Evolutionary conservation across 2,329 filamentous ascomycete genomes (phyloP).

Genomic region (Bertia moriformis): DNA sequence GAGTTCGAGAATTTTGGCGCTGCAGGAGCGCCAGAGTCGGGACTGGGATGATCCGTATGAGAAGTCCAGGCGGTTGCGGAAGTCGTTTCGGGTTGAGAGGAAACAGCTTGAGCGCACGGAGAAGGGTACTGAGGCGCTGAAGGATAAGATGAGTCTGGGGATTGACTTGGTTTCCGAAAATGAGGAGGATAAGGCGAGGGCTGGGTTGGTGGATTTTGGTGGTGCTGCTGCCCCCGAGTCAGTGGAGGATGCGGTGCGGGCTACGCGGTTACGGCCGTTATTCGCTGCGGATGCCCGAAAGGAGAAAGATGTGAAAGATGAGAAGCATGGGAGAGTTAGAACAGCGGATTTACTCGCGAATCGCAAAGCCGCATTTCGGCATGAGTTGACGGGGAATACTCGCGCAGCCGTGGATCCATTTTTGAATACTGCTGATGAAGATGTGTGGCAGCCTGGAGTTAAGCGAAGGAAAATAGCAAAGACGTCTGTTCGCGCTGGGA

Average conservation of each 20-base stretch:
- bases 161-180: background rate
- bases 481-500: no score
- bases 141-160: background rate
- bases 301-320: no score
- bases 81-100: slow-evolving; percentile 9
- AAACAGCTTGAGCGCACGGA: slow-evolving; percentile 1
- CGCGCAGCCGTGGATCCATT: slow-evolving; percentile 11
- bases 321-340: slow-evolving; percentile 3
- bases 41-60: slow-evolving; percentile 12
- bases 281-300: background rate
- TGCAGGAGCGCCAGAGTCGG: slow-evolving; percentile 8
- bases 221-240: slow-evolving; percentile 1
- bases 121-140: background rate
- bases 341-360: slow-evolving; percentile 8
- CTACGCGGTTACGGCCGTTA: background rate
- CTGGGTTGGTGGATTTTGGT: slow-evolving; percentile 2
- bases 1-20: slow-evolving; percentile 9
- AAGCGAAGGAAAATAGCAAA: background rate
- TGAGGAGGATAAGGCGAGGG: slow-evolving; percentile 1
- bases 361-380: slow-evolving; percentile 8
- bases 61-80: slow-evolving; percentile 11
- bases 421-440: slow-evolving; percentile 2
- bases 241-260: slow-evolving; percentile 2
- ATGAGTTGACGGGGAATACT: slow-evolving; percentile 10
- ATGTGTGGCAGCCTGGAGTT: background rate